Base-by-base conservation (phyloP, 257 asterid species). In the Gardenia jasminoides region DNA sequence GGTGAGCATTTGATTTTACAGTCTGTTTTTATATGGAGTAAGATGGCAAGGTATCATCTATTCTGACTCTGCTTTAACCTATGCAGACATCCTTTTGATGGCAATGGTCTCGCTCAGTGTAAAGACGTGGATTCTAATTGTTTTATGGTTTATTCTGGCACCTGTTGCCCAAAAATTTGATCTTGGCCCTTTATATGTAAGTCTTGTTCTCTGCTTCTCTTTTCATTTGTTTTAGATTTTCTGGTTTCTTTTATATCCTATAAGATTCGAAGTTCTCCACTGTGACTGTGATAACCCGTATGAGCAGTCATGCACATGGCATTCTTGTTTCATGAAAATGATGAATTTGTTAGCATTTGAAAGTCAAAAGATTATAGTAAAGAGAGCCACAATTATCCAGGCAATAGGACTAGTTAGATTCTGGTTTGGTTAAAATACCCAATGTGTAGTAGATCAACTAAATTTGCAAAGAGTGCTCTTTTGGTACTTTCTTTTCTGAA, bases 161-260 rank as follows among this genome's bases (percentile, higher is more conserved):
- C 94, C 92, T 62, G 66, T 94, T 80, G 96, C 98, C 67, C 89
- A 91, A 61, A 88, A 85, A 82, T 88, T 80, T 76, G 97, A 83
- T 26, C 56, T 94, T 30, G 98, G 96, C 61, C 96, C 98, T 80
- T 81, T 94, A 92, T 94, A 86, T 61, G 97, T 94, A 85, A 94
- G 97, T 90, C 48, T 47, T 78, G 20, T 76, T 73, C 78, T 82
- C 66, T 70, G 70, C 72, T 62, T 31, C 68, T 79, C 79, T 66
- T 66, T 85, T 67, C 66, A 54, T 41, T 62, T 39, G 10, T 30
- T 47, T 13, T 66, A 22, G 43, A 26, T 67, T 12, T 12, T 22
- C 12, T 67, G 54, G 20, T 66, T 24, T 61, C 46, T 67, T 72
- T 68, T 1, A 6, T 7, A 22, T 15, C 75, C 52, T 54, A 12